Percentiles rank a stretch among this genome's conserved stretches.
These are phyloP conservation scores for Periconia sp. DNA, from an alignment of 2,329 filamentous ascomycete species.

Conservation along the genomic window DNA sequence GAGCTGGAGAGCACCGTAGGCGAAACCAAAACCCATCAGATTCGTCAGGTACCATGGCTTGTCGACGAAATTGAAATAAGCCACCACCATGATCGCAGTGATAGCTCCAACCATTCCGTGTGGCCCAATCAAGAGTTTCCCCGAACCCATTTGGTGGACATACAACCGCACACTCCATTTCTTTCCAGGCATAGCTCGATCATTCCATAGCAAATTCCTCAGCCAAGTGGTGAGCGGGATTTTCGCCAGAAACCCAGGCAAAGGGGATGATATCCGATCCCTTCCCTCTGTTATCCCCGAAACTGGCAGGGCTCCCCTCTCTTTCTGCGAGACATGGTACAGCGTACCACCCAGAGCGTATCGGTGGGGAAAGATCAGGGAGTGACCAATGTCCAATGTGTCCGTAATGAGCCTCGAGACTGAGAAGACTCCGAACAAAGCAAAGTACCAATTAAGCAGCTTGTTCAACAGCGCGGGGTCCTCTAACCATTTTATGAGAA, in stretches of 20 bases:
- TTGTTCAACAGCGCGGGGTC: constrained; percentile 81
- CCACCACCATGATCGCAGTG: constrained; percentile 56
- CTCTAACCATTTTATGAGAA: constrained; percentile 84
- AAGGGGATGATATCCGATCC: constrained; percentile 45
- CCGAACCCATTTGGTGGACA: constrained; percentile 54
- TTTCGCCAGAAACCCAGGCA: constrained; percentile 53
- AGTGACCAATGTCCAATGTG: constrained; percentile 62
- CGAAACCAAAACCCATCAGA: constrained; percentile 82
- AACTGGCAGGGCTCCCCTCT: constrained; percentile 39
- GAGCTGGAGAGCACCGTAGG: constrained; percentile 77
- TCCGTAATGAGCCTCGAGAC: constrained; percentile 76
- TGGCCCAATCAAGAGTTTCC: constrained; percentile 55
- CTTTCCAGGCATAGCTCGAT: constrained; percentile 51
- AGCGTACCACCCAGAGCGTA: constrained; percentile 59
- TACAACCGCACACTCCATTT: constrained; percentile 56
- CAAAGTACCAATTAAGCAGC: constrained; percentile 82
- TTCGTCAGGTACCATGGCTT: constrained; percentile 78
- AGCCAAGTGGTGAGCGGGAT: constrained; percentile 48
- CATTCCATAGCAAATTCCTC: constrained; percentile 49
- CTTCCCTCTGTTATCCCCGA: constrained; percentile 25
- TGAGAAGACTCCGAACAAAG: constrained; percentile 75
- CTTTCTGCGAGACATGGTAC: constrained; percentile 49
- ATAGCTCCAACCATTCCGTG: constrained; percentile 60
- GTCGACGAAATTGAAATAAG: constrained; percentile 65
- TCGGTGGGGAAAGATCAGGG: constrained; percentile 71